Conservation (phyloP, 2,329 filamentous ascomycete genomes). For the Fusarium caatingaense region DNA sequence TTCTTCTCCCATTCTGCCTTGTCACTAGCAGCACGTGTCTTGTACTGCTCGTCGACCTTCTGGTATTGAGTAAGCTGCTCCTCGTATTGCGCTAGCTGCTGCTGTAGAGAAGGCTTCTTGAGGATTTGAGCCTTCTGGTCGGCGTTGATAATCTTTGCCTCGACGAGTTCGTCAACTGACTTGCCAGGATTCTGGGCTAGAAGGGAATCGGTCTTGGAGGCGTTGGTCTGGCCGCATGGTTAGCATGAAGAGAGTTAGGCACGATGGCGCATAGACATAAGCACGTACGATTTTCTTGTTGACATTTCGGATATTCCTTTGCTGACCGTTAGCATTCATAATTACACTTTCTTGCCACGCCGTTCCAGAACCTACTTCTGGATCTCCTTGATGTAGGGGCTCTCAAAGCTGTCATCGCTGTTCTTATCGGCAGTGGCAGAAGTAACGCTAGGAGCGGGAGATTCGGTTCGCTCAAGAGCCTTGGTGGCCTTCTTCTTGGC, state of each 20-base stretch:
- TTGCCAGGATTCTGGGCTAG: slow-evolving; percentile 76
- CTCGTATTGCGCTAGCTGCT: slow-evolving; percentile 75
- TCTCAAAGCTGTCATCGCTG: slow-evolving; percentile 72
- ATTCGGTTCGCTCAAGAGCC: slow-evolving; percentile 63
- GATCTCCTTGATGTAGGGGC: slow-evolving; percentile 85
- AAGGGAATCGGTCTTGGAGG: slow-evolving; percentile 77
- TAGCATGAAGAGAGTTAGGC: slow-evolving; percentile 30
- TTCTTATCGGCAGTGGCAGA: slow-evolving; percentile 63
- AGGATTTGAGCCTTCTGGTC: slow-evolving; percentile 82
- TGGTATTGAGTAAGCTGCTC: slow-evolving; percentile 80
- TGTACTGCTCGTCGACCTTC: slow-evolving; percentile 80
- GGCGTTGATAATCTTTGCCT: slow-evolving; percentile 78
- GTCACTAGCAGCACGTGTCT: slow-evolving; percentile 66
- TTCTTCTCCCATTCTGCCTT: slow-evolving; percentile 71
- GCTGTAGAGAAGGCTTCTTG: slow-evolving; percentile 79
- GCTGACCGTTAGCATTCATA: slow-evolving; percentile 31
- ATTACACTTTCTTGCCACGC: not conserved
- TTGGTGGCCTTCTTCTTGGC: slow-evolving; percentile 75
- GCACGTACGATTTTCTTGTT: slow-evolving; percentile 90
- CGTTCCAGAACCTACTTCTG: slow-evolving; percentile 75
- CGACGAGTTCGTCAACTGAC: slow-evolving; percentile 78
- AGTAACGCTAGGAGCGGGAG: slow-evolving; percentile 62
- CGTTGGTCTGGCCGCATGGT: slow-evolving; percentile 65
- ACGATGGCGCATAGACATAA: slow-evolving; percentile 19
- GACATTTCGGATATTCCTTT: slow-evolving; percentile 88